These are phyloP conservation scores for Exophiala phaeomuriformis DNA, from an alignment of 2,329 filamentous ascomycete species.

Conservation along the genomic window DNA sequence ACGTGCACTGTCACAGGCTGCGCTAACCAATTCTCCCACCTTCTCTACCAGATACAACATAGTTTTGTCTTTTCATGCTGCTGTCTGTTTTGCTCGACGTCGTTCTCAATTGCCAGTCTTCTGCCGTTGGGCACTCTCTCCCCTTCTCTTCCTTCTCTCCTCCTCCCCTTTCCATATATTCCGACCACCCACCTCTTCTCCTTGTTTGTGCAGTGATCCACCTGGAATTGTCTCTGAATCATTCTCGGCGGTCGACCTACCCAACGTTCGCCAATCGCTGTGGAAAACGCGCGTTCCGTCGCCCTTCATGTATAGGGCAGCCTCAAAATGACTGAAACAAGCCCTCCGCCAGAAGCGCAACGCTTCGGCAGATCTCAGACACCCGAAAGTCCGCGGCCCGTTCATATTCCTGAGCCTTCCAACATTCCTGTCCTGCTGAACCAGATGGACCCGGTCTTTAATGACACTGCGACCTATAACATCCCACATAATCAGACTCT, in stretches of 20 bases:
- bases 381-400: conserved; percentile 63
- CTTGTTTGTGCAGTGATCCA: conserved; percentile 7
- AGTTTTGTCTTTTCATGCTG: conserved; percentile 1
- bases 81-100: background rate
- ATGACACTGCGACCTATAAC: conserved; percentile 56
- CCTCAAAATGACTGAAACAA: conserved; percentile 25
- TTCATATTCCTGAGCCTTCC: conserved; percentile 60
- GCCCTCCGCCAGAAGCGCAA: conserved; percentile 25
- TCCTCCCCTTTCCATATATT: conserved; percentile 1
- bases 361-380: conserved; percentile 60
- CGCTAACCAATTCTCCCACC: background rate
- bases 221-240: conserved; percentile 8
- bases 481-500: conserved; percentile 33
- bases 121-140: background rate
- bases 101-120: background rate
- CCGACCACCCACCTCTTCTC: conserved; percentile 3
- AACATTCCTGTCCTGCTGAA: conserved; percentile 64
- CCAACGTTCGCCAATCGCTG: conserved; percentile 14
- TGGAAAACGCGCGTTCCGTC: conserved; percentile 3
- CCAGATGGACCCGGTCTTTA: conserved; percentile 65
- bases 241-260: conserved; percentile 6
- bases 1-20: background rate
- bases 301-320: conserved; percentile 20
- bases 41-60: background rate
- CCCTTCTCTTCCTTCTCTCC: conserved; percentile 1